Evolutionary conservation across 1,284 basidiomycete genomes (phyloP).

Genomic region (Pholiota adiposa): DNA sequence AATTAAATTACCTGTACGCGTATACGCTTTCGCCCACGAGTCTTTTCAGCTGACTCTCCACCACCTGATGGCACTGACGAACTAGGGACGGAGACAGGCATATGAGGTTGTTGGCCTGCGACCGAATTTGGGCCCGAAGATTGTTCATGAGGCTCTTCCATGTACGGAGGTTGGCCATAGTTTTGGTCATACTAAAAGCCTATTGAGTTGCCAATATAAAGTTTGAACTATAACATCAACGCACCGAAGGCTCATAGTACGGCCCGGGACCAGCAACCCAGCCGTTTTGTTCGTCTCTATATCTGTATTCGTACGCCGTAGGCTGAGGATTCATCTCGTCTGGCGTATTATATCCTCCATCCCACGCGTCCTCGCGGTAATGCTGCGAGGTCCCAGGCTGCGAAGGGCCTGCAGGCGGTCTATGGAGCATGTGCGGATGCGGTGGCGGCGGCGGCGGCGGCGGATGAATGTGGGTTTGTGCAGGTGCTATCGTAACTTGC

Average conservation of each 20-base stretch:
- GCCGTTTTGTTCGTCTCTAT: slow-evolving; percentile 57
- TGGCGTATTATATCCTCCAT: slow-evolving; percentile 46
- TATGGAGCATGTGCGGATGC: slow-evolving; percentile 51
- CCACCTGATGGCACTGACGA: slow-evolving; percentile 27
- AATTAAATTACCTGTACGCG: slow-evolving; percentile 52
- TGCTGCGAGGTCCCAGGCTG: slow-evolving; percentile 22
- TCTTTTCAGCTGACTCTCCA: slow-evolving; percentile 33
- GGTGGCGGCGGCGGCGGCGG: slow-evolving; percentile 39
- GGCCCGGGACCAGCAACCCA: slow-evolving; percentile 52
- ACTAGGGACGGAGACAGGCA: slow-evolving; percentile 24
- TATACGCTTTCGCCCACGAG: slow-evolving; percentile 66
- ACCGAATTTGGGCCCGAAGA: slow-evolving; percentile 24
- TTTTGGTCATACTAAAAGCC: slow-evolving; percentile 37
- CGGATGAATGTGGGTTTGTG: slow-evolving; percentile 59
- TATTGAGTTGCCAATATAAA: background rate
- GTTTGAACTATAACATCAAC: background rate
- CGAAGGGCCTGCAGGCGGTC: slow-evolving; percentile 31
- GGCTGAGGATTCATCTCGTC: slow-evolving; percentile 49
- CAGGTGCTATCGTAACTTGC: slow-evolving; percentile 67
- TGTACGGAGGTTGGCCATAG: slow-evolving; percentile 48
- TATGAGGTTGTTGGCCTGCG: slow-evolving; percentile 15
- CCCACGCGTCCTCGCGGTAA: slow-evolving; percentile 32
- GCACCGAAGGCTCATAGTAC: slow-evolving; percentile 58
- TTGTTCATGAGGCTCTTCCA: slow-evolving; percentile 37
- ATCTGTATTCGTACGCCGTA: slow-evolving; percentile 57